Evolutionary conservation across 805 yeast species (phyloP).

Genomic region (Sporopachydermia quercuum): DNA sequence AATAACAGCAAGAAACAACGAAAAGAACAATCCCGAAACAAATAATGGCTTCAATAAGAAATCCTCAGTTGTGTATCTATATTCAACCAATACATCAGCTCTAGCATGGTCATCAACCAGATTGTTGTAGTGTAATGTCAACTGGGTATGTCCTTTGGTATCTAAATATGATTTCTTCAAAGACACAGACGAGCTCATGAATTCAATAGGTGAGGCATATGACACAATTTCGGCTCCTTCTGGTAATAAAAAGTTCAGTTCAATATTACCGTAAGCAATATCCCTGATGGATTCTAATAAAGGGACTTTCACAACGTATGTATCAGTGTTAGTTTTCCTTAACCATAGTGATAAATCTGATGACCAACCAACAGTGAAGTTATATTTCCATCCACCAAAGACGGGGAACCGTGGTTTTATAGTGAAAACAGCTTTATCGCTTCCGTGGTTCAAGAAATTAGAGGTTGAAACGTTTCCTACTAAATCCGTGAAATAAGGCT

Average conservation of each 20-base stretch:
- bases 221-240: conserved; percentile 60
- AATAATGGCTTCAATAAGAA: conserved; percentile 51
- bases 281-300: conserved; percentile 58
- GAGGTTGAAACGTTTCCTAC: conserved; percentile 91
- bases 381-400: conserved; percentile 92
- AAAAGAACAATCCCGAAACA: conserved; percentile 45
- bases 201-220: conserved; percentile 40
- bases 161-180: conserved; percentile 52
- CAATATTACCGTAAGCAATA: conserved; percentile 48
- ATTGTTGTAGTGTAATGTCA: conserved; percentile 42
- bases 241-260: conserved; percentile 59
- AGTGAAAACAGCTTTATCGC: conserved; percentile 28
- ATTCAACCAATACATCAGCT: conserved; percentile 43
- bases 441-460: conserved; percentile 14
- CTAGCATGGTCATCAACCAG: conserved; percentile 53
- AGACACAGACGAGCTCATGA: conserved; percentile 18
- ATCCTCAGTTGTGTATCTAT: conserved; percentile 39
- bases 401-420: conserved; percentile 86
- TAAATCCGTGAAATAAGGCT: conserved; percentile 69
- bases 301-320: conserved; percentile 52
- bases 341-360: conserved; percentile 39
- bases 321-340: conserved; percentile 26
- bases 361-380: conserved; percentile 93
- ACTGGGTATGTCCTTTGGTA: conserved; percentile 62
- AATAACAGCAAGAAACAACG: conserved; percentile 42